These are phyloP conservation scores for Blastomyces gilchristii DNA, from an alignment of 2,329 filamentous ascomycete species.

Conservation along the genomic window DNA sequence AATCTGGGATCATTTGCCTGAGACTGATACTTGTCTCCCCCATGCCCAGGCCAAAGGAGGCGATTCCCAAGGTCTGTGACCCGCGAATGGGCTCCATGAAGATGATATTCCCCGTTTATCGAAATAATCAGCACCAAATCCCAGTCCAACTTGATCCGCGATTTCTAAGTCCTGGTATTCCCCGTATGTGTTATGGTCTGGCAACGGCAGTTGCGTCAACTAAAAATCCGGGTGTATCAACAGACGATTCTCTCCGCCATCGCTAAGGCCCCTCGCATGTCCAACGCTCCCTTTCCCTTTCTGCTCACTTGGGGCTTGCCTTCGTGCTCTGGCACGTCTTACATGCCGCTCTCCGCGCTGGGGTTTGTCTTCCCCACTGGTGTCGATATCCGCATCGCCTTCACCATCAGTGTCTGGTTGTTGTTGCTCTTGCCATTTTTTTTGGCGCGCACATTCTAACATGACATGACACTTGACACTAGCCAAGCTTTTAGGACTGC, in stretches of 20 bases:
- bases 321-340: neutral
- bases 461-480: constrained; percentile 37
- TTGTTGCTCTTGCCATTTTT: constrained; percentile 16
- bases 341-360: too few relatives aligned
- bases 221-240: neutral
- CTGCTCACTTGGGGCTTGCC: neutral
- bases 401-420: neutral
- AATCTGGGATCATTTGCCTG: constrained; percentile 1
- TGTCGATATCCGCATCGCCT: neutral
- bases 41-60: neutral
- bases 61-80: neutral
- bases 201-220: neutral
- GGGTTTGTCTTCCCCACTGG: neutral
- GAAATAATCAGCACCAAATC: neutral
- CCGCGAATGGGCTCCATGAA: neutral
- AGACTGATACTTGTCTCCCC: neutral
- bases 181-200: too few relatives aligned
- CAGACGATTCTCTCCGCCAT: neutral
- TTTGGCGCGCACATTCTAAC: constrained; percentile 35
- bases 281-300: neutral
- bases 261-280: neutral
- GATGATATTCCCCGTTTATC: neutral
- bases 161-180: neutral
- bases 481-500: constrained; percentile 29
- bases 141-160: neutral